Percentiles rank a stretch among this genome's conserved stretches.
Evolutionary conservation across 192 early-diverging fungal genomes (phyloP).

Genomic region (Coemansia nantahalensis): DNA sequence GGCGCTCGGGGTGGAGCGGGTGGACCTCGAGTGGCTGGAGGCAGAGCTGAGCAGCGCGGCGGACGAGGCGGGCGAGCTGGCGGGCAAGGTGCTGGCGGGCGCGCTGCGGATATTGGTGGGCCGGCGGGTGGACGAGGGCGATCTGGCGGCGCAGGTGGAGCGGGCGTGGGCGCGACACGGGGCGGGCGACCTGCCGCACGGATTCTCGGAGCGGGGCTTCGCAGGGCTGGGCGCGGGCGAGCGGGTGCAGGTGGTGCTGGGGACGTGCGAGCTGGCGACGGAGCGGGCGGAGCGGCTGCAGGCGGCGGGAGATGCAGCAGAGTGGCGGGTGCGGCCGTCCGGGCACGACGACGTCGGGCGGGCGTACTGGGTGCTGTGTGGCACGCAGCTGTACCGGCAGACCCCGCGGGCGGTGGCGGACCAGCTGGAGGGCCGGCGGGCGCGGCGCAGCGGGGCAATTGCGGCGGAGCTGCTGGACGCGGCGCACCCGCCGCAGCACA

Average conservation of each 20-base stretch:
- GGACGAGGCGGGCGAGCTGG: neutral
- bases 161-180: slow-evolving; percentile 20
- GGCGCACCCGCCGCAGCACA: slow-evolving; percentile 21
- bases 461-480: slow-evolving; percentile 10
- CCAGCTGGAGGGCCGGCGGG: slow-evolving; percentile 1
- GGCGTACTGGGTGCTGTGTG: slow-evolving; percentile 33
- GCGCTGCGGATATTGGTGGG: slow-evolving; percentile 14
- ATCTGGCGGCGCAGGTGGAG: slow-evolving; percentile 11
- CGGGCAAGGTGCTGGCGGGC: slow-evolving; percentile 10
- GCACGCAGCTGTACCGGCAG: slow-evolving; percentile 22
- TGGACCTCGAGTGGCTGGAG: slow-evolving; percentile 20
- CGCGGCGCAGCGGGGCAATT: neutral
- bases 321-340: slow-evolving; percentile 13
- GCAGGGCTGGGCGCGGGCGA: slow-evolving; percentile 16
- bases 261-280: slow-evolving; percentile 26
- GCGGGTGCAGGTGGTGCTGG: slow-evolving; percentile 17
- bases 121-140: slow-evolving; percentile 14
- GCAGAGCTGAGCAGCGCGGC: slow-evolving; percentile 10
- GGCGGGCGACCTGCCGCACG: slow-evolving; percentile 2
- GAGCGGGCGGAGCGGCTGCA: slow-evolving; percentile 17
- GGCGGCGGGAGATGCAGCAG: neutral
- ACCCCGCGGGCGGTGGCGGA: slow-evolving; percentile 17
- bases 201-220: slow-evolving; percentile 12
- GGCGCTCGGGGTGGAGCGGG: slow-evolving; percentile 15
- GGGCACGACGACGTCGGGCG: slow-evolving; percentile 18